Evolutionary conservation across 345 rosid genomes (phyloP).

Genomic region (Carallia pectinifolia): DNA sequence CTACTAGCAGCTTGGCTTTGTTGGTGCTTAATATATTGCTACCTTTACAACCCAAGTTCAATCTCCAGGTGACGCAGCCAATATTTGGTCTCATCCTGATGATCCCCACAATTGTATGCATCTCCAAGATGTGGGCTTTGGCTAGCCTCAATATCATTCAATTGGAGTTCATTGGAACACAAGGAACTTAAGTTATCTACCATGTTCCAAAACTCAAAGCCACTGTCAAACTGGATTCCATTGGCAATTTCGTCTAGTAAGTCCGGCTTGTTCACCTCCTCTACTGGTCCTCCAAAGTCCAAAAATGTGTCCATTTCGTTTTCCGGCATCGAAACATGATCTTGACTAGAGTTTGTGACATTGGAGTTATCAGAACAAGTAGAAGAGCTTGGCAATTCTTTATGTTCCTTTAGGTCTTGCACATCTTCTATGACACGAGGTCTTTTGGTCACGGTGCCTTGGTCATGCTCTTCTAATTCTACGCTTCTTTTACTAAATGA

Average conservation of each 20-base stretch:
- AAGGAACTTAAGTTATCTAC: slow-evolving; percentile 44
- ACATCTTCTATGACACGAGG: background rate
- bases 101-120: slow-evolving; percentile 8
- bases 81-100: slow-evolving; percentile 34
- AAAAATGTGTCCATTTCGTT: slow-evolving; percentile 14
- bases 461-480: slow-evolving; percentile 11
- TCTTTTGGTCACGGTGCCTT: slow-evolving; percentile 26
- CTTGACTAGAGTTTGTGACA: slow-evolving; percentile 21
- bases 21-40: no score
- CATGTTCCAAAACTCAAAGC: slow-evolving; percentile 70
- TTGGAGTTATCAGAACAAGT: slow-evolving; percentile 40
- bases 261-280: slow-evolving; percentile 69
- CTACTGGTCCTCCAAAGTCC: slow-evolving; percentile 16
- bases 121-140: slow-evolving; percentile 23
- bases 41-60: slow-evolving; percentile 54
- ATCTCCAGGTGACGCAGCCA: slow-evolving; percentile 64
- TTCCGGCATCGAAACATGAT: slow-evolving; percentile 12
- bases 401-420: slow-evolving; percentile 23
- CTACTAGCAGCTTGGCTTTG: no score
- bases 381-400: slow-evolving; percentile 35
- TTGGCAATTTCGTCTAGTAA: background rate
- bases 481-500: slow-evolving; percentile 3
- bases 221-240: slow-evolving; percentile 54
- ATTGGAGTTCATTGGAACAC: slow-evolving; percentile 20
- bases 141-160: slow-evolving; percentile 17